Evolutionary conservation across 1,139 yeast genomes (phyloP).

Genomic region (Yamadazyma atmosphaerica): DNA sequence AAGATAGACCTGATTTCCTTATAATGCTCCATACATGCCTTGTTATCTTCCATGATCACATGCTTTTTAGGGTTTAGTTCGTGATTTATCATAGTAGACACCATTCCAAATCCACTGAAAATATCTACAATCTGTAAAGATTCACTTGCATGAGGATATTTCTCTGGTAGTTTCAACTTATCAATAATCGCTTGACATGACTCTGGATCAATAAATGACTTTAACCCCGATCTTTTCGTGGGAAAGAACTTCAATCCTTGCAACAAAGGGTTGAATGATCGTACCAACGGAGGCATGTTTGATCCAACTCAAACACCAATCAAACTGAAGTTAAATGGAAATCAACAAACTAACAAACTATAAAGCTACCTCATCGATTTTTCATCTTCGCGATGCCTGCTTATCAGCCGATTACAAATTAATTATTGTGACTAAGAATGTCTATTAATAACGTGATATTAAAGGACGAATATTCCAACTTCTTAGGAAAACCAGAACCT

Average conservation of each 20-base stretch:
- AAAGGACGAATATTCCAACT: slow-evolving; percentile 20
- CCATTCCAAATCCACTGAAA: slow-evolving; percentile 57
- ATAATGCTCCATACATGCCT: slow-evolving; percentile 36
- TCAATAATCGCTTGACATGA: slow-evolving; percentile 43
- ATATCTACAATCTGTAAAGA: slow-evolving; percentile 62
- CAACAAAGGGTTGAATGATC: slow-evolving; percentile 36
- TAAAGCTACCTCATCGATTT: no score
- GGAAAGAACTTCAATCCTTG: slow-evolving; percentile 14
- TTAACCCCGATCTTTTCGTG: slow-evolving; percentile 16
- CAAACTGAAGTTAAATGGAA: not conserved
- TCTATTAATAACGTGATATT: slow-evolving; percentile 33
- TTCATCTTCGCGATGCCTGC: no score
- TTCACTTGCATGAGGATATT: slow-evolving; percentile 41
- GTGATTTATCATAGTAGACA: slow-evolving; percentile 56
- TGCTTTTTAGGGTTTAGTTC: slow-evolving; percentile 61
- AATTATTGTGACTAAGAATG: slow-evolving; percentile 23
- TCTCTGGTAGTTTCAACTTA: slow-evolving; percentile 36
- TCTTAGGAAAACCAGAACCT: slow-evolving; percentile 15
- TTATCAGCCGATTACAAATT: no score
- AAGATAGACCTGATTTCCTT: slow-evolving; percentile 22
- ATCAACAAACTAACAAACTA: no score
- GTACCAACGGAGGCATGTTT: slow-evolving; percentile 5
- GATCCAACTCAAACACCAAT: no score
- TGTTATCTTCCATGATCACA: slow-evolving; percentile 53
- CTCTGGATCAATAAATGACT: slow-evolving; percentile 22